phyloP scores from a whole-genome alignment of 192 early-diverging fungal species.

The Backusella parvicylindrica region DNA sequence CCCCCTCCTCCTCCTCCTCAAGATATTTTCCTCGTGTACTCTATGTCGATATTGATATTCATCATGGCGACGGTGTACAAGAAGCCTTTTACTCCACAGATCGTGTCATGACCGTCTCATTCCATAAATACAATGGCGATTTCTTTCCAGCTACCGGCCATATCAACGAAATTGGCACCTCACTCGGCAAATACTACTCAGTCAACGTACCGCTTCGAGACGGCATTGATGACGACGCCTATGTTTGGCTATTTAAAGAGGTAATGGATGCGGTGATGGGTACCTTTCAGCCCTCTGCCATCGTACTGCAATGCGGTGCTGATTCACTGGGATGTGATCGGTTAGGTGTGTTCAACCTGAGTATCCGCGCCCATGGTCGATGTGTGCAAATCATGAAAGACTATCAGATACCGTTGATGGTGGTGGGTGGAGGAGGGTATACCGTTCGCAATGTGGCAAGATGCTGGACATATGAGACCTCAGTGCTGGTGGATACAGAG shows the following conservation, averaged over 20 bases:
- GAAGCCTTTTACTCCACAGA: slow-evolving; percentile 92
- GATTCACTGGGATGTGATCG: slow-evolving; percentile 55
- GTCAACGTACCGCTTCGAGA: slow-evolving; percentile 89
- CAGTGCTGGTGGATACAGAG: slow-evolving; percentile 71
- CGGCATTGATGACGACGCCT: slow-evolving; percentile 83
- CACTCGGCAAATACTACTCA: slow-evolving; percentile 77
- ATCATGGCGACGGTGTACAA: slow-evolving; percentile 98
- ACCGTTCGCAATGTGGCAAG: slow-evolving; percentile 87
- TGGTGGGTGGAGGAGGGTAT: slow-evolving; percentile 92
- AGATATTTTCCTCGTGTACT: slow-evolving; percentile 77
- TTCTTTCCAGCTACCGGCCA: slow-evolving; percentile 92
- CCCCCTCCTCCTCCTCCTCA: neutral
- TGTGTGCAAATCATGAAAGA: slow-evolving; percentile 79
- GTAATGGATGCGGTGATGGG: slow-evolving; percentile 70
- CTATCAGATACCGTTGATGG: slow-evolving; percentile 71
- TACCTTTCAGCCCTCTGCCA: slow-evolving; percentile 72
- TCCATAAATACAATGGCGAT: slow-evolving; percentile 92
- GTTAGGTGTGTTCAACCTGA: slow-evolving; percentile 52
- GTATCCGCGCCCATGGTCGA: slow-evolving; percentile 69
- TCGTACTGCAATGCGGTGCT: slow-evolving; percentile 91
- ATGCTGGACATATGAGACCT: slow-evolving; percentile 95
- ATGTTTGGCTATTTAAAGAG: slow-evolving; percentile 72
- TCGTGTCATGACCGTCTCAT: slow-evolving; percentile 93
- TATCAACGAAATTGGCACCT: slow-evolving; percentile 76
- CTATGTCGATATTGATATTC: slow-evolving; percentile 96